Evolutionary conservation across 768 basidiomycete genomes (phyloP).

Genomic region (Sistotremastrum suecicum): DNA sequence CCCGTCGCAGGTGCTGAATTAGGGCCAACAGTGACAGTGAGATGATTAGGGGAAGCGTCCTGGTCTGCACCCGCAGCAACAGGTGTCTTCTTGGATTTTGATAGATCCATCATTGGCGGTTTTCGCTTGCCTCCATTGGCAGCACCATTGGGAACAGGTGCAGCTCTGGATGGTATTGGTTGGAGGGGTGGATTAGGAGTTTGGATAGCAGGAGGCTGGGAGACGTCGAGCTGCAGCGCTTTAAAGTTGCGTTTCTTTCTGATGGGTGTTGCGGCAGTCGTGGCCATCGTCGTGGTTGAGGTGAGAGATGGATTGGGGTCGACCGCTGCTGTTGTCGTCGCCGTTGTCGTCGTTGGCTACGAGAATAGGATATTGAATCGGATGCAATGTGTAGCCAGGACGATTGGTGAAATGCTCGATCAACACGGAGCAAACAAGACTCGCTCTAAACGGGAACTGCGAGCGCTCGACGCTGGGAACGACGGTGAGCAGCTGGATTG

Average conservation of each 20-base stretch:
- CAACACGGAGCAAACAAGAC: too few species aligned
- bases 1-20: conserved; percentile 39
- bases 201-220: conserved; percentile 25
- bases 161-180: conserved; percentile 33
- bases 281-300: too few species aligned
- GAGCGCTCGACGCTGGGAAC: too few species aligned
- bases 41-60: conserved; percentile 28
- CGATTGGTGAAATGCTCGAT: too few species aligned
- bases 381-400: too few species aligned
- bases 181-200: conserved; percentile 9
- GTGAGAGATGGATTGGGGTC: too few species aligned
- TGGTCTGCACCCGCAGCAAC: conserved; percentile 14
- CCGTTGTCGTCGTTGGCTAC: too few species aligned
- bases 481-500: too few species aligned
- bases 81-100: conserved; percentile 23
- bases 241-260: conserved; percentile 93
- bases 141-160: conserved; percentile 28
- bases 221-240: conserved; percentile 58
- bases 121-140: conserved; percentile 3
- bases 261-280: conserved; percentile 33
- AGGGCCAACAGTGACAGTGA: conserved; percentile 33
- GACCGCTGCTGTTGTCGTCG: too few species aligned
- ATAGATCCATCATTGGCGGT: conserved; percentile 24
- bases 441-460: too few species aligned
- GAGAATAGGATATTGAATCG: too few species aligned